Conservation (phyloP, 2,329 filamentous ascomycete species). For the Xylariaceae sp. region DNA sequence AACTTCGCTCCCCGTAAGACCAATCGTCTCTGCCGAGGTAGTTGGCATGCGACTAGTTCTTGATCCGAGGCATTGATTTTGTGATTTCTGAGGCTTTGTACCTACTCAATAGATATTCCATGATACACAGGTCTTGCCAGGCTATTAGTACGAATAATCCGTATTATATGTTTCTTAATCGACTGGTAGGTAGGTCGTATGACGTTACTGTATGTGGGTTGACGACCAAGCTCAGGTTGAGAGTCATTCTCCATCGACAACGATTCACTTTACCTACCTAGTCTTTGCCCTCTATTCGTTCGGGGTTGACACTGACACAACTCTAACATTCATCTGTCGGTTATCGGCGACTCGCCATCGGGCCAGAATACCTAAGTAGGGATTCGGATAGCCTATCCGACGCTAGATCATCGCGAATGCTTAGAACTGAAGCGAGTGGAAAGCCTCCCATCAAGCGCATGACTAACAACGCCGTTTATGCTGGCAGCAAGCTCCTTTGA, state of each 20-base stretch:
- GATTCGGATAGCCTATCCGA: background rate
- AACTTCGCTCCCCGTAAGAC: background rate
- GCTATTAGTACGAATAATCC: too few species aligned
- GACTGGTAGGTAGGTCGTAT: too few species aligned
- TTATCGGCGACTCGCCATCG: background rate
- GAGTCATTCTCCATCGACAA: too few species aligned
- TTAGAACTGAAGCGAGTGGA: constrained; percentile 27
- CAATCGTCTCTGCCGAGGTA: background rate
- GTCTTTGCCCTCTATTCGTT: too few species aligned
- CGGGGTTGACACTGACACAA: too few species aligned
- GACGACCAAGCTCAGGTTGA: too few species aligned
- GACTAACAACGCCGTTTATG: constrained; percentile 31
- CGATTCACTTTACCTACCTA: too few species aligned
- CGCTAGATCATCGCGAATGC: background rate
- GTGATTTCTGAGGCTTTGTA: background rate
- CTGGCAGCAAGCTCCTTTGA: constrained; percentile 31
- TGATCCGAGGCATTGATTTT: background rate
- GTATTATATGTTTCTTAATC: too few species aligned
- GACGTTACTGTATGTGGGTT: too few species aligned
- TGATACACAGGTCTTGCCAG: too few species aligned
- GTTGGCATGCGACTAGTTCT: background rate
- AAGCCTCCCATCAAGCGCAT: constrained; percentile 34
- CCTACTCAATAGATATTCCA: background rate
- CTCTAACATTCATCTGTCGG: too few species aligned
- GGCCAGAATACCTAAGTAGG: background rate